phyloP scores from a whole-genome alignment of 441 rosid species.

The Corymbia calophylla region DNA sequence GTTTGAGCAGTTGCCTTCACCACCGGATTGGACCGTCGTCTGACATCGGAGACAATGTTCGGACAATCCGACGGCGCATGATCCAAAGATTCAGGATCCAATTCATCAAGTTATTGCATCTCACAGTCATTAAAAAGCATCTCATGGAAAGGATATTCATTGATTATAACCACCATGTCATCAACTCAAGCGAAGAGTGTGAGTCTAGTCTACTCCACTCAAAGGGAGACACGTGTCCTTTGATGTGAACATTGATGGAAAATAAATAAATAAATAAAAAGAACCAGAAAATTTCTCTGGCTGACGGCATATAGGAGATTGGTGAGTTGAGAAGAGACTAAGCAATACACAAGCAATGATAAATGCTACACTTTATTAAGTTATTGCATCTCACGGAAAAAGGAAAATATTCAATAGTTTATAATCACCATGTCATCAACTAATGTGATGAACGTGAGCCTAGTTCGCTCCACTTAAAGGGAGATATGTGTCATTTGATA shows the following conservation, averaged over 20 bases:
- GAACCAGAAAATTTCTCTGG: neutral
- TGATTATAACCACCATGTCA: neutral
- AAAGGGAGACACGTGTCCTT: neutral
- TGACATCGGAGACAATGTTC: neutral
- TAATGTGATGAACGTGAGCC: neutral
- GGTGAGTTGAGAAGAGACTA: no score
- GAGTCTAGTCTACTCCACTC: neutral
- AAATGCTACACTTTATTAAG: no score
- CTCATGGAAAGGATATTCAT: neutral
- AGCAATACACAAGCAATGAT: no score
- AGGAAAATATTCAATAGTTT: neutral
- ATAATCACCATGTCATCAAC: neutral
- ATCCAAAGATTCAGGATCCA: neutral
- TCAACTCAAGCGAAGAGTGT: neutral
- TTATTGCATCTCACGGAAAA: no score
- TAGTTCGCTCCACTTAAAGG: neutral
- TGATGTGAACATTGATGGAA: neutral
- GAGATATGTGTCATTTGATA: neutral
- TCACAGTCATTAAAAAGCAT: no score
- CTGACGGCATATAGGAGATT: no score
- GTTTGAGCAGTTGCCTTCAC: neutral
- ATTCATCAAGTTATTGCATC: neutral
- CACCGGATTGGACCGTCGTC: neutral
- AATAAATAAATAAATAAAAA: neutral
- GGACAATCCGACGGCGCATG: neutral